Evolutionary conservation across 2,329 filamentous ascomycete genomes (phyloP).

Genomic region (Beauveria asiatica): DNA sequence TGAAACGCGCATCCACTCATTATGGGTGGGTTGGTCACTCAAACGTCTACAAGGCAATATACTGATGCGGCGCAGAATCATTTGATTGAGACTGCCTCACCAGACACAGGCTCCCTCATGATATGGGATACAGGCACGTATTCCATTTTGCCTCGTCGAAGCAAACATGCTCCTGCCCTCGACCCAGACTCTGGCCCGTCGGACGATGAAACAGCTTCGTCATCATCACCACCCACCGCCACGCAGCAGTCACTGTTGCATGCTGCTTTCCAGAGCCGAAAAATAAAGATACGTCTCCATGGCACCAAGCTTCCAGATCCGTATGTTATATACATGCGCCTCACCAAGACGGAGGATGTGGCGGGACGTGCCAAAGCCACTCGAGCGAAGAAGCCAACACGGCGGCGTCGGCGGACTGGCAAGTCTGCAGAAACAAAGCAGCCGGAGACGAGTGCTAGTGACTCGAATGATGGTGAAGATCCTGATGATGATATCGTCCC

Average conservation of each 20-base stretch:
- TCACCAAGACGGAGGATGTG: slow-evolving; percentile 36
- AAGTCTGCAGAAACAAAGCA: not conserved
- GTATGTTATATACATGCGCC: slow-evolving; percentile 48
- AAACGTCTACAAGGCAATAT: not conserved
- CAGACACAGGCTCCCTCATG: slow-evolving; percentile 46
- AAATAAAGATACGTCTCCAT: slow-evolving; percentile 47
- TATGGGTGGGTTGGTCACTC: slow-evolving; percentile 37
- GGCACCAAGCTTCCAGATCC: slow-evolving; percentile 43
- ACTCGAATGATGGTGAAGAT: slow-evolving; percentile 12
- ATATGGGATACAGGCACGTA: slow-evolving; percentile 58
- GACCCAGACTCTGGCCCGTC: slow-evolving; percentile 22
- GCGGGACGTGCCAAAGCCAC: slow-evolving; percentile 20
- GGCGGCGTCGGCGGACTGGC: slow-evolving; percentile 3
- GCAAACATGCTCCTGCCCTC: slow-evolving; percentile 23
- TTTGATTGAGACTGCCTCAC: slow-evolving; percentile 49
- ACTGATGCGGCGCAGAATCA: slow-evolving; percentile 39
- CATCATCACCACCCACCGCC: slow-evolving; percentile 14
- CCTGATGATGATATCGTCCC: slow-evolving; percentile 16
- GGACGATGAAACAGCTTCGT: slow-evolving; percentile 17
- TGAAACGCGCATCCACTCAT: slow-evolving; percentile 52
- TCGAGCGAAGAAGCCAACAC: not conserved
- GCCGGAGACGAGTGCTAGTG: slow-evolving; percentile 19
- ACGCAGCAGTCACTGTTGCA: slow-evolving; percentile 40
- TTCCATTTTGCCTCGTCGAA: slow-evolving; percentile 37
- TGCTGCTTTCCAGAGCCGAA: slow-evolving; percentile 43